A percentile compares a stretch with the other conserved stretches of the same genome.
phyloP scores from a whole-genome alignment of 768 basidiomycete genomes.

The Pisolithus orientalis region DNA sequence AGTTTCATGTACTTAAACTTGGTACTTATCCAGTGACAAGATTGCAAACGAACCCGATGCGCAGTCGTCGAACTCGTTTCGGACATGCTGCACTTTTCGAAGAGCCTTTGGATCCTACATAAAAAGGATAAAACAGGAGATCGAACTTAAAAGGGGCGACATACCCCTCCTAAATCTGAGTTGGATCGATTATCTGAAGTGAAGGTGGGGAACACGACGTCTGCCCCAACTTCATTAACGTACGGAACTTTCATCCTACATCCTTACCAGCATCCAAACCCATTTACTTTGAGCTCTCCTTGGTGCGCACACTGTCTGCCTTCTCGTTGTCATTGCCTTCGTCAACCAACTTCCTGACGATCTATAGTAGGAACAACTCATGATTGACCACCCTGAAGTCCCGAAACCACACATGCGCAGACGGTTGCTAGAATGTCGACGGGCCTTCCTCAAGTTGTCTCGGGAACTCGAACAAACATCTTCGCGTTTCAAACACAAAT shows the following conservation, averaged over 20 bases:
- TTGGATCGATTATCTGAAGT: slow-evolving; percentile 49
- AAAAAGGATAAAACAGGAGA: slow-evolving; percentile 41
- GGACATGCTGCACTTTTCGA: slow-evolving; percentile 50
- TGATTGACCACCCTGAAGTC: slow-evolving; percentile 50
- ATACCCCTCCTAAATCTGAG: slow-evolving; percentile 27
- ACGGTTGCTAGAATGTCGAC: slow-evolving; percentile 33
- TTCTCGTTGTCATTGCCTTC: too few species aligned
- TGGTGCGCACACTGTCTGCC: slow-evolving; percentile 32
- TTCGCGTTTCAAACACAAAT: slow-evolving; percentile 35
- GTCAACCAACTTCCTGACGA: too few species aligned
- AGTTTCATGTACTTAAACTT: too few species aligned
- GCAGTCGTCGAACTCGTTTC: slow-evolving; percentile 48
- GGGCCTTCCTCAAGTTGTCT: slow-evolving; percentile 49
- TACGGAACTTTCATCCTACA: too few species aligned
- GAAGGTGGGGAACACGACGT: slow-evolving; percentile 37
- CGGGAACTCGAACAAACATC: slow-evolving; percentile 25
- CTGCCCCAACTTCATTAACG: slow-evolving; percentile 15
- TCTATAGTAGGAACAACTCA: slow-evolving; percentile 42
- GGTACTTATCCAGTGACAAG: too few species aligned
- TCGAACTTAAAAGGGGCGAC: slow-evolving; percentile 23
- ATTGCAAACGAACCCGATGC: slow-evolving; percentile 23
- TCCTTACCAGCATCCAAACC: too few species aligned
- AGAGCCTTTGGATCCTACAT: slow-evolving; percentile 48
- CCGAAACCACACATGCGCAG: slow-evolving; percentile 49
- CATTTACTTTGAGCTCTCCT: slow-evolving; percentile 43